These are phyloP conservation scores for Prunus yedoensis DNA, from an alignment of 331 rosid species.

Conservation along the genomic window DNA sequence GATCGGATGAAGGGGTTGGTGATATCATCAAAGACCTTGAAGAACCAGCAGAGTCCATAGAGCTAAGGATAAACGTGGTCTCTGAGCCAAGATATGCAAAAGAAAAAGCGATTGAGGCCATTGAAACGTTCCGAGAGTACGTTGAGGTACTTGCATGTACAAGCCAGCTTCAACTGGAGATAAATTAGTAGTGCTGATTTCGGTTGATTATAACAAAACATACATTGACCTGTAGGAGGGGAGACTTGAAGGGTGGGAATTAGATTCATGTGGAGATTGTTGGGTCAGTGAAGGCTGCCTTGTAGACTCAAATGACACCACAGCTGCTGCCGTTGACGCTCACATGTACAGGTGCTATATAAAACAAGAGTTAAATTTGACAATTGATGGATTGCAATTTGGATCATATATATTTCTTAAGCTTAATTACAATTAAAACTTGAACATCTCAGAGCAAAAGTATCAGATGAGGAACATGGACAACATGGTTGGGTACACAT, in stretches of 20 bases:
- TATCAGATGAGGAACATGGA: constrained; percentile 54
- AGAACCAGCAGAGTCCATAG: constrained; percentile 67
- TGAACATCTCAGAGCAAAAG: constrained; percentile 57
- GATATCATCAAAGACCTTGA: constrained; percentile 75
- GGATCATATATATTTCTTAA: background rate
- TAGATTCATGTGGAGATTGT: constrained; percentile 86
- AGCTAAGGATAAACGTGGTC: constrained; percentile 62
- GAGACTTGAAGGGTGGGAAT: constrained; percentile 77
- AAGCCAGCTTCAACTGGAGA: too few species aligned
- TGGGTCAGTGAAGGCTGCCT: constrained; percentile 97
- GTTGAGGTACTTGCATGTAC: constrained; percentile 50
- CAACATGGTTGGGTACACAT: constrained; percentile 80
- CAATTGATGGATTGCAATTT: background rate
- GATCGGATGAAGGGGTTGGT: constrained; percentile 74
- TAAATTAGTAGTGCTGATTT: background rate
- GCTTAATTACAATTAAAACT: background rate
- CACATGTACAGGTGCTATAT: constrained; percentile 70
- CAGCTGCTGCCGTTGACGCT: constrained; percentile 76
- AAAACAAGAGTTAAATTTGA: background rate
- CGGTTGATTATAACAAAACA: background rate
- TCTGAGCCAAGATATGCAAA: constrained; percentile 70
- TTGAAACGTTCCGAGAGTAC: constrained; percentile 63
- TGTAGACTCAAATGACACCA: constrained; percentile 61
- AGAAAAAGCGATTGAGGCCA: constrained; percentile 62
- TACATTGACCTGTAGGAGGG: constrained; percentile 52